Conservation (phyloP, 257 asterid genomes). For the Gentiana macrophylla region DNA sequence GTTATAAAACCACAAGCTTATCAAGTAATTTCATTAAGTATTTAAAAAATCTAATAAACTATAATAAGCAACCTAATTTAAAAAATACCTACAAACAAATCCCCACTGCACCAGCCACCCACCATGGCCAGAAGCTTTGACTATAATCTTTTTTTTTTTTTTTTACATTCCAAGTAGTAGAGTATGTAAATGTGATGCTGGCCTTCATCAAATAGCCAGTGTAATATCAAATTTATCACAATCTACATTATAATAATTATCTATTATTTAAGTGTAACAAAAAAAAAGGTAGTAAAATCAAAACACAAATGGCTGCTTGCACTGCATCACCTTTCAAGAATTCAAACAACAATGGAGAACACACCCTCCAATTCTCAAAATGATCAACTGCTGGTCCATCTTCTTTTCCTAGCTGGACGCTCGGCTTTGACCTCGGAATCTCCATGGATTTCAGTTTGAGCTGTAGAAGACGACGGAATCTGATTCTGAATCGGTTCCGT, state of each 20-base stretch:
- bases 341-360: neutral
- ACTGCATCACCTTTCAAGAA: neutral
- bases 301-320: conserved; percentile 1
- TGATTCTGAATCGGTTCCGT: conserved; percentile 26
- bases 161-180: no score
- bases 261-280: no score
- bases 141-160: no score
- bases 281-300: conserved; percentile 1
- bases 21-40: no score
- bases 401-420: conserved; percentile 88
- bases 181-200: no score
- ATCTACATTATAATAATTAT: conserved; percentile 1
- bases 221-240: conserved; percentile 3
- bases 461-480: conserved; percentile 5
- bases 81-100: no score
- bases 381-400: conserved; percentile 74
- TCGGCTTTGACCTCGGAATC: conserved; percentile 74
- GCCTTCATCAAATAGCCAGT: neutral
- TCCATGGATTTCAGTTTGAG: conserved; percentile 36
- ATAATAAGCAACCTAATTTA: no score
- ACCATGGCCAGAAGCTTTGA: no score
- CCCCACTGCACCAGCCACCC: no score
- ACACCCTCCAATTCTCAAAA: neutral
- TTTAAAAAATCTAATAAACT: no score
- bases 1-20: no score